A percentile compares a stretch with the other conserved stretches of the same genome.
Conservation (phyloP, 208 protist genomes). For the Zelonia costaricensis region DNA sequence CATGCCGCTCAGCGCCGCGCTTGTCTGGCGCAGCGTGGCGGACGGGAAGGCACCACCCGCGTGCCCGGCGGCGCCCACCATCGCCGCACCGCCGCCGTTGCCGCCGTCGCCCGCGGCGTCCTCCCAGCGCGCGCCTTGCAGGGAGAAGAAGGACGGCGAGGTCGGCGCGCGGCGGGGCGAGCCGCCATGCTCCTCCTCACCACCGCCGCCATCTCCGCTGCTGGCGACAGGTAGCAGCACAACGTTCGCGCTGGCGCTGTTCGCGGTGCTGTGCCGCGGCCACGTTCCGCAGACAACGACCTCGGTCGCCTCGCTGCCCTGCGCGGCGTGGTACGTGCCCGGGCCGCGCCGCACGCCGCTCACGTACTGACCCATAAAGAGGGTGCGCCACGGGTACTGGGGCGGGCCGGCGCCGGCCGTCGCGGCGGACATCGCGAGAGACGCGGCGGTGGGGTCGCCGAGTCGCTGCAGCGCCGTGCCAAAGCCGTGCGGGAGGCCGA, state of each 20-base stretch:
- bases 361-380: slow-evolving; percentile 51
- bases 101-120: not conserved
- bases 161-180: slow-evolving; percentile 3
- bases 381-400: slow-evolving; percentile 37
- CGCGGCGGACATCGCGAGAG: slow-evolving; percentile 6
- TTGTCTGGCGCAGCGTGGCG: slow-evolving; percentile 41
- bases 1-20: slow-evolving; percentile 42
- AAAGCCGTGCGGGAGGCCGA: slow-evolving; percentile 59
- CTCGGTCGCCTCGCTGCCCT: slow-evolving; percentile 47
- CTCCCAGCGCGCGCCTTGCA: slow-evolving; percentile 36
- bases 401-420: slow-evolving; percentile 21
- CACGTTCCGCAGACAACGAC: slow-evolving; percentile 57
- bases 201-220: not conserved
- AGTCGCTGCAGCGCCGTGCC: slow-evolving; percentile 41
- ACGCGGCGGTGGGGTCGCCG: slow-evolving; percentile 13
- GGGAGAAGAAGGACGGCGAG: slow-evolving; percentile 30
- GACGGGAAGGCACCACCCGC: slow-evolving; percentile 37
- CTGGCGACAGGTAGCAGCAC: slow-evolving; percentile 22
- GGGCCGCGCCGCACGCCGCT: slow-evolving; percentile 39
- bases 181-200: not conserved
- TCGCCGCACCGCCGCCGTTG: not conserved
- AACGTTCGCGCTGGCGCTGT: slow-evolving; percentile 21
- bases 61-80: not conserved
- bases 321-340: slow-evolving; percentile 25
- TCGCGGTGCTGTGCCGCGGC: slow-evolving; percentile 14